A percentile compares a stretch with the other conserved stretches of the same genome.
Conservation (phyloP, 495 filamentous ascomycete species). For the Pyronema domesticum region DNA sequence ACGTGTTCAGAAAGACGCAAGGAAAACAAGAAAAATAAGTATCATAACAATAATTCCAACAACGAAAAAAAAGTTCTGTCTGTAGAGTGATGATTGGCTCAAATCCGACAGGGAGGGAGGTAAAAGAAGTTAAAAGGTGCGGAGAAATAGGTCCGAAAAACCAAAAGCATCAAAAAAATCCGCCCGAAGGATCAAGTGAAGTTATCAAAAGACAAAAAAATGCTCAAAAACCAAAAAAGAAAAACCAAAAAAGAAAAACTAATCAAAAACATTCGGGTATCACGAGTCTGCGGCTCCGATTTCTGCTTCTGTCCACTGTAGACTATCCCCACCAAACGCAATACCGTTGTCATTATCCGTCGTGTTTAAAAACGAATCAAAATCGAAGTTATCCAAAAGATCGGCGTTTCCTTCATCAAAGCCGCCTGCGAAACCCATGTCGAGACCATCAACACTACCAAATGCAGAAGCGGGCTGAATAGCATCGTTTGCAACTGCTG, state of each 20-base stretch:
- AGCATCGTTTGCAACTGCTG: background rate
- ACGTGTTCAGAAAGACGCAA: too few relatives aligned
- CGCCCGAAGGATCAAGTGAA: constrained; percentile 9
- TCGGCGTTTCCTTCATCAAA: constrained; percentile 42
- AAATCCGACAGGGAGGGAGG: background rate
- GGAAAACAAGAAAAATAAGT: background rate
- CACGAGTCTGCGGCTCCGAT: constrained; percentile 23
- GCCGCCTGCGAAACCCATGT: constrained; percentile 13
- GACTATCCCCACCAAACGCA: constrained; percentile 35
- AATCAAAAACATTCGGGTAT: constrained; percentile 21
- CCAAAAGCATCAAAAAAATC: constrained; percentile 4
- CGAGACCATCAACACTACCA: constrained; percentile 16
- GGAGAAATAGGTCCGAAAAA: constrained; percentile 1
- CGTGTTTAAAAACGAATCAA: constrained; percentile 76
- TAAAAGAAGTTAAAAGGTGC: constrained; percentile 5
- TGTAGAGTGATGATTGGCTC: background rate
- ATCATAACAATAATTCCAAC: too few relatives aligned
- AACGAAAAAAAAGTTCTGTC: background rate
- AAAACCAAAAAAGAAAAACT: constrained; percentile 15
- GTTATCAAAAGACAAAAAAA: constrained; percentile 5
- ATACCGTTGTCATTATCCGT: constrained; percentile 34
- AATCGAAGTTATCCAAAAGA: constrained; percentile 86
- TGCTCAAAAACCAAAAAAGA: constrained; percentile 24
- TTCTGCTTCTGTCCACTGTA: constrained; percentile 27
- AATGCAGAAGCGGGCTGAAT: constrained; percentile 1